Evolutionary conservation across 371 early-diverging fungal species (phyloP), one percentile per base, ranked within the genome.

Genomic region (Lichtheimia corymbifera): DNA sequence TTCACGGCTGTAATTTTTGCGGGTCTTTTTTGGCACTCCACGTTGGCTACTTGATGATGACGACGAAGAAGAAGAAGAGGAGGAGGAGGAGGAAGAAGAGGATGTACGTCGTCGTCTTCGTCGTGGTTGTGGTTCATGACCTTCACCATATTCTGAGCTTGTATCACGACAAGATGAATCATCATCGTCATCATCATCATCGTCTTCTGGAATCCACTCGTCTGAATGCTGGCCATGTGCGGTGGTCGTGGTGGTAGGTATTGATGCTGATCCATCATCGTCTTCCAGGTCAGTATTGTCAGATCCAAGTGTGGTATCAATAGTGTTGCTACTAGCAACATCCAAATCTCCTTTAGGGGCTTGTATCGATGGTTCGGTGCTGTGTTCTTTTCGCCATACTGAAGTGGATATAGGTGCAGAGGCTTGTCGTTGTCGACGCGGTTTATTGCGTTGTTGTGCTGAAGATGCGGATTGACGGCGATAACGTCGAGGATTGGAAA

Each of bases 1-100:
- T 12, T 73, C 66, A 13, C 55, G 45, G 14, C 58, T 58, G 27
- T 78, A 73, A 28, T 78, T 78, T 45, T 78, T 68, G 20, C 79
- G 68, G 2, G 68, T 72, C 53, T 65, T 73, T 47, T 58, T 70
- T 58, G 59, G 20, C 2, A 12, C 3, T 14, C 24, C 4, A 17
- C 4, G 25, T 14, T 53, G 25, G 18, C 55, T 41, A 27, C 42
- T n/a, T 4, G 53, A 25, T 15, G 53, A 60, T 12, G 18, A 58
- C 15, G 49, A 20, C 0, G 35, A 50, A 6, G 49, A 47, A n/a
- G 53, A 53, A 22, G 1, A 17, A 11, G 58, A 44, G 15, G 45
- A 42, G 14, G 13, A n/a, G 41, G 18, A n/a, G 53, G 58, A 44
- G 15, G 45, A 42, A 6, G 13, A n/a, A n/a, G 18, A n/a, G 53